phyloP scores from a whole-genome alignment of 2,329 filamentous ascomycete genomes.

The Colletotrichum euphorbiae region DNA sequence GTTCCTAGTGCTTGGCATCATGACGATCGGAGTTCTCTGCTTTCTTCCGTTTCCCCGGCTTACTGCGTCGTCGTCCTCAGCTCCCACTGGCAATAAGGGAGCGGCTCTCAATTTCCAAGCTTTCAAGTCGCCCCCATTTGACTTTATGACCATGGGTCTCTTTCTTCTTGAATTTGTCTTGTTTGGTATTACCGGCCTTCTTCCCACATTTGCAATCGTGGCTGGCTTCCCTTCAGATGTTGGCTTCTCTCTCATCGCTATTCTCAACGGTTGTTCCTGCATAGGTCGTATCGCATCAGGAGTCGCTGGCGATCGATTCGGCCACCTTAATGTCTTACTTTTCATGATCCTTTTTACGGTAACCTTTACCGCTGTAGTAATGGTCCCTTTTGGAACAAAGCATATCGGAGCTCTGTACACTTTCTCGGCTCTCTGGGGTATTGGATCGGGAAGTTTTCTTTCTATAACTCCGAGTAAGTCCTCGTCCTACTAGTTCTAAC shows the following conservation, averaged over 20 bases:
- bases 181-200: slow-evolving; percentile 58
- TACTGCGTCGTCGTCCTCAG: slow-evolving; percentile 15
- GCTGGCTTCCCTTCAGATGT: slow-evolving; percentile 50
- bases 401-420: slow-evolving; percentile 54
- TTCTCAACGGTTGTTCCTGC: slow-evolving; percentile 56
- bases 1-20: slow-evolving; percentile 45
- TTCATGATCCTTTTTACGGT: slow-evolving; percentile 51
- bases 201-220: slow-evolving; percentile 58
- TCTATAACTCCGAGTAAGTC: slow-evolving; percentile 50
- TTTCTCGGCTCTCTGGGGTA: slow-evolving; percentile 59
- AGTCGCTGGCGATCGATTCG: slow-evolving; percentile 54
- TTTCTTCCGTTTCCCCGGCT: slow-evolving; percentile 48
- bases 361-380: slow-evolving; percentile 54
- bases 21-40: slow-evolving; percentile 48
- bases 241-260: slow-evolving; percentile 57
- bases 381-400: slow-evolving; percentile 58
- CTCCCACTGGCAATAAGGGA: background rate
- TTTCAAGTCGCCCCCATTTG: slow-evolving; percentile 55
- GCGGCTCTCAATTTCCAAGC: slow-evolving; percentile 52
- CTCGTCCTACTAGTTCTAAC: background rate
- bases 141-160: slow-evolving; percentile 54
- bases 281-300: slow-evolving; percentile 58
- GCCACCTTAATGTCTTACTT: slow-evolving; percentile 58
- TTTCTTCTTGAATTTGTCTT: slow-evolving; percentile 62
- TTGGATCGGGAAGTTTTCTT: slow-evolving; percentile 61